These are phyloP conservation scores for Trypanosoma grayi DNA, from an alignment of 208 protist genomes.

Conservation along the genomic window DNA sequence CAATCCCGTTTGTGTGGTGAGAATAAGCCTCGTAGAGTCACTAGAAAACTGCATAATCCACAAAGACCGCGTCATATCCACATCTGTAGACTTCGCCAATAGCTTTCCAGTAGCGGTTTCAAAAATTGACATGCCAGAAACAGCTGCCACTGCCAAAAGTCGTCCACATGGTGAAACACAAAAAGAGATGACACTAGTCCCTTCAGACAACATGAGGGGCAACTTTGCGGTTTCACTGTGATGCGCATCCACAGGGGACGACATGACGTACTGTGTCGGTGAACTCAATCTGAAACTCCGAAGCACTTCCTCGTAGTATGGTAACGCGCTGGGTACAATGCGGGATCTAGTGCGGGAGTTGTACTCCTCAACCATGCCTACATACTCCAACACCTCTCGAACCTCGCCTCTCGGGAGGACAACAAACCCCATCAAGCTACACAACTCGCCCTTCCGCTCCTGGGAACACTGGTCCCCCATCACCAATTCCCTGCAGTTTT, in stretches of 20 bases:
- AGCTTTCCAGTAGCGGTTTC: constrained; percentile 36
- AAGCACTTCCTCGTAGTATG: constrained; percentile 44
- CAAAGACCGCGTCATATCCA: constrained; percentile 20
- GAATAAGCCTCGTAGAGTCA: constrained; percentile 53
- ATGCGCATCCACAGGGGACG: constrained; percentile 68
- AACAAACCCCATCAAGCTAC: constrained; percentile 55
- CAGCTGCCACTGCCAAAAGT: constrained; percentile 53
- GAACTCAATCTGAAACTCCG: constrained; percentile 42
- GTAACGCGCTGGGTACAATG: constrained; percentile 32
- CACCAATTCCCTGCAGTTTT: constrained; percentile 23
- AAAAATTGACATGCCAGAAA: constrained; percentile 41
- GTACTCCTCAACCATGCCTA: constrained; percentile 56
- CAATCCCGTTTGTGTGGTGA: constrained; percentile 44
- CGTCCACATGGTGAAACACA: constrained; percentile 67
- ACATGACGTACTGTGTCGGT: constrained; percentile 30
- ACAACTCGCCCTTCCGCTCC: constrained; percentile 34
- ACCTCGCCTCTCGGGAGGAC: constrained; percentile 52
- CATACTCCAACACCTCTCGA: constrained; percentile 59
- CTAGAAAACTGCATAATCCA: constrained; percentile 69
- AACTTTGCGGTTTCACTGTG: constrained; percentile 49
- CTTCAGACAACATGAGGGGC: constrained; percentile 57
- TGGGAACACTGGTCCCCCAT: constrained; percentile 23
- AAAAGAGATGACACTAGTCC: constrained; percentile 58
- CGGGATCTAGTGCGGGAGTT: constrained; percentile 9
- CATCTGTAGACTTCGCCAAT: constrained; percentile 33